Conservation (phyloP, 208 protist species). For the Borovskyia barvae region DNA sequence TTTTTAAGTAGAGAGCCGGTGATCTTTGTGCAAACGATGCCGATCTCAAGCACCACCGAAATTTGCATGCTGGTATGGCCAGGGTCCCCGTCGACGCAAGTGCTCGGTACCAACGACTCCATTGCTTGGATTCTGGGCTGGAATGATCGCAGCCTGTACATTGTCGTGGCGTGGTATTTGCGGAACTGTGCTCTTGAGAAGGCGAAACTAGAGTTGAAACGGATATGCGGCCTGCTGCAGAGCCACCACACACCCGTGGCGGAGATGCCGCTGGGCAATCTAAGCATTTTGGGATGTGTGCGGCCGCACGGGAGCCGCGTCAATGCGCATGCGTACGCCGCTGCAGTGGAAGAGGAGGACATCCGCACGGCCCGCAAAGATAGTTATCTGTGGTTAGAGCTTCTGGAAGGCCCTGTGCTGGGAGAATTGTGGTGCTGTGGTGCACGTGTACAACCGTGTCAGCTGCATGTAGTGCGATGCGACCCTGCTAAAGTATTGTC, state of each 20-base stretch:
- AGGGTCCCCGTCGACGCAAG: constrained; percentile 11
- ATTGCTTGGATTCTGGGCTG: constrained; percentile 77
- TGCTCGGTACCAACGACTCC: constrained; percentile 18
- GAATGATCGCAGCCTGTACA: constrained; percentile 73
- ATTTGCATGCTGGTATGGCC: constrained; percentile 83
- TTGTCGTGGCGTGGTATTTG: constrained; percentile 64
- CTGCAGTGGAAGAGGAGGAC: constrained; percentile 15
- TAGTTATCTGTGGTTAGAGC: constrained; percentile 79
- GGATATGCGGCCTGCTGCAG: constrained; percentile 30
- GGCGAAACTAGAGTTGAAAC: constrained; percentile 32
- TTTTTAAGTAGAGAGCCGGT: not conserved
- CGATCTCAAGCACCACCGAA: constrained; percentile 35
- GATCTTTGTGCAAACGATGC: constrained; percentile 14
- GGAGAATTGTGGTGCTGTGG: constrained; percentile 84
- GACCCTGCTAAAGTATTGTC: constrained; percentile 40
- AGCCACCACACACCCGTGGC: constrained; percentile 4
- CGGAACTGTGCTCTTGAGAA: constrained; percentile 30
- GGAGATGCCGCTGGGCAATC: constrained; percentile 32
- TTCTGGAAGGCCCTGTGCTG: constrained; percentile 59
- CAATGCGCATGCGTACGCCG: not conserved
- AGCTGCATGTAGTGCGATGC: constrained; percentile 77
- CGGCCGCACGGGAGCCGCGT: constrained; percentile 16
- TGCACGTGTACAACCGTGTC: constrained; percentile 75
- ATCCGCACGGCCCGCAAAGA: constrained; percentile 37
- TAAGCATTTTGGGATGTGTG: constrained; percentile 63